phyloP scores from a whole-genome alignment of 2,329 filamentous ascomycete genomes.

The Aspergillus hortae region DNA sequence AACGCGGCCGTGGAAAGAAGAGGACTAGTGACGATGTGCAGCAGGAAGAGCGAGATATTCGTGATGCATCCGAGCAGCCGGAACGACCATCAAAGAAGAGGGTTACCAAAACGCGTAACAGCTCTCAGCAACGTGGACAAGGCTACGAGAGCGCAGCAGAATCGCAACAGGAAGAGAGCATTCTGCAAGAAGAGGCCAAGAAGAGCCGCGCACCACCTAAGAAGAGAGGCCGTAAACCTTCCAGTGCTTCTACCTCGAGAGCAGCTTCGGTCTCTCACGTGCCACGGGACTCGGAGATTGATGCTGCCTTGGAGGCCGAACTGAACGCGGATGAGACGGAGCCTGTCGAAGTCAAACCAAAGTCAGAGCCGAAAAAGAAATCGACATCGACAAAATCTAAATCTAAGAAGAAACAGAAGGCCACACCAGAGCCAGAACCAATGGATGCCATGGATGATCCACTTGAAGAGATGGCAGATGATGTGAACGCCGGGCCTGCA shows the following conservation, averaged over 20 bases:
- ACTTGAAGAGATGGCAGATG: conserved; percentile 8
- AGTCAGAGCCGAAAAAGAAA: conserved; percentile 19
- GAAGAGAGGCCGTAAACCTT: conserved; percentile 49
- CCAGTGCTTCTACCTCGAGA: conserved; percentile 47
- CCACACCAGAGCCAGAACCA: conserved; percentile 6
- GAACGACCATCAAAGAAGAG: conserved; percentile 57
- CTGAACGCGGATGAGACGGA: conserved; percentile 57
- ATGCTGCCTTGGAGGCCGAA: conserved; percentile 63
- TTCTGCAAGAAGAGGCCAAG: conserved; percentile 34
- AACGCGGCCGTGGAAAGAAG: conserved; percentile 55
- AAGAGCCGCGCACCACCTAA: conserved; percentile 42
- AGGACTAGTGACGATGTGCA: conserved; percentile 57
- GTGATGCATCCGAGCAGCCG: conserved; percentile 18
- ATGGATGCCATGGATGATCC: conserved; percentile 9
- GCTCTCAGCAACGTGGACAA: conserved; percentile 35
- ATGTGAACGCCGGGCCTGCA: conserved; percentile 1
- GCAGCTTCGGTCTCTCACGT: conserved; percentile 44
- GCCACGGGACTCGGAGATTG: conserved; percentile 62
- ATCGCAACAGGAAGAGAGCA: conserved; percentile 10
- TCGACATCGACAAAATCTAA: conserved; percentile 23
- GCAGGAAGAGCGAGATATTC: conserved; percentile 20
- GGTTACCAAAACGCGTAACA: conserved; percentile 51
- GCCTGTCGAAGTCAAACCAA: conserved; percentile 24
- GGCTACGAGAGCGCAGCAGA: conserved; percentile 40
- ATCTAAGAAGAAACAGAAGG: conserved; percentile 27